Percentiles rank a stretch among this genome's conserved stretches.
Evolutionary conservation across 2,329 filamentous ascomycete genomes (phyloP).

Genomic region (Epicoccum sorghinum): DNA sequence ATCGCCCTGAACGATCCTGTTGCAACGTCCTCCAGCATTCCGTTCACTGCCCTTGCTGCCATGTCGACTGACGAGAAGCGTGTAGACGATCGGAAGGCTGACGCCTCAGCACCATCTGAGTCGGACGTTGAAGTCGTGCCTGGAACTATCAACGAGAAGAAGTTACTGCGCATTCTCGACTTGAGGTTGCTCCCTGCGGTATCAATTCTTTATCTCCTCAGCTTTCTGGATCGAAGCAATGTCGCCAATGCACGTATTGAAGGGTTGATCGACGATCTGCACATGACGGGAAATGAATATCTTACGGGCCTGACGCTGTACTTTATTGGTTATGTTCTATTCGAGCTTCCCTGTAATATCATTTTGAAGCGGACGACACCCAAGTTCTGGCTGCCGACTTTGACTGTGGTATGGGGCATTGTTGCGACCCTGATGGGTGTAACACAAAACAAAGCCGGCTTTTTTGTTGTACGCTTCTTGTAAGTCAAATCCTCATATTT

Average conservation of each 20-base stretch:
- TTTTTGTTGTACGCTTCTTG: slow-evolving; percentile 56
- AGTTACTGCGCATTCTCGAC: slow-evolving; percentile 63
- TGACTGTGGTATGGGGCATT: slow-evolving; percentile 58
- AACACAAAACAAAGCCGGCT: slow-evolving; percentile 53
- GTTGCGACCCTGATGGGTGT: slow-evolving; percentile 60
- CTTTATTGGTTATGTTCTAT: slow-evolving; percentile 61
- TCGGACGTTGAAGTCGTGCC: slow-evolving; percentile 35
- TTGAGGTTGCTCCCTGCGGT: slow-evolving; percentile 51
- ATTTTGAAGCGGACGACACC: slow-evolving; percentile 64
- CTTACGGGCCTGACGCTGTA: slow-evolving; percentile 70
- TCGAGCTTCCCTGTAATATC: slow-evolving; percentile 51
- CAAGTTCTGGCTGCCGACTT: slow-evolving; percentile 49
- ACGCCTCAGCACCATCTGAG: slow-evolving; percentile 28
- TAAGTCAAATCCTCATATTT: slow-evolving; percentile 27
- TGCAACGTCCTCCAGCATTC: background rate
- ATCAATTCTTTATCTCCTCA: slow-evolving; percentile 49
- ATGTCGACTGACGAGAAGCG: slow-evolving; percentile 30
- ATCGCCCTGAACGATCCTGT: background rate
- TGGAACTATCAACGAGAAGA: slow-evolving; percentile 58
- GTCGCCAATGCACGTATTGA: slow-evolving; percentile 56
- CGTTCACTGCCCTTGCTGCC: background rate
- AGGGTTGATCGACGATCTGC: slow-evolving; percentile 38
- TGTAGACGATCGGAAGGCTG: slow-evolving; percentile 12
- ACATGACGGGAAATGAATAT: slow-evolving; percentile 59
- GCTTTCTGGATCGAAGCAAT: slow-evolving; percentile 47